Base-by-base conservation (phyloP, 305 asterid genomes). In the Fraxinus sp. region DNA sequence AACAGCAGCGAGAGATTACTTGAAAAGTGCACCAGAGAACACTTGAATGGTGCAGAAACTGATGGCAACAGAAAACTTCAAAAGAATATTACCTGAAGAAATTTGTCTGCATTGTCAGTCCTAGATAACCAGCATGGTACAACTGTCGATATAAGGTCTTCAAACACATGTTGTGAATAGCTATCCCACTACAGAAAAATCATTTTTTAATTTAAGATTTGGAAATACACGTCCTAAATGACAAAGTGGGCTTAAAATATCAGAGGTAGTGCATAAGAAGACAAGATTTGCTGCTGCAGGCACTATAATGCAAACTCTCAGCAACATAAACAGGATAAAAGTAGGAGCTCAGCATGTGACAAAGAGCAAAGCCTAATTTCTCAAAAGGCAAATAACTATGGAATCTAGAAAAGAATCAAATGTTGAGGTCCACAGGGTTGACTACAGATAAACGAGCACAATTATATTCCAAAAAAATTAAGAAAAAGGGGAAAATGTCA, bases 91-190 rank as follows among this genome's bases (percentile, higher is more conserved):
- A 95, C 99, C 99, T 94, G 97, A 84, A 95, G 92, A 88, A 95
- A 83, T 74, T 91, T 87, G 18, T 90, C 97, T 46, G 83, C 49
- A 76, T 90, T 83, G 78, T 88, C 86, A 62, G 89, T 88, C 87
- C 86, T 84, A 79, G 95, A 92, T 79, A 94, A 83, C 97, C 98
- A 95, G 88, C 94, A 90, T 3, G 99, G 99, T 82, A 95, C 86
- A 80, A 94, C 86, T 30, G 94, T 90, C 84, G 98, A 93, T 87
- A 93, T 88, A 82, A 95, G 97, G 84, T 90, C 93, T 85, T 95
- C 98, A 85, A 90, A 95, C 71, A 94, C 96, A 62, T 88, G 87
- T 84, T 90, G 95, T 4, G 97, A 94, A 88, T 91, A 86, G 90
- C 90, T 86, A 90, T 95, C 98, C 97, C 95, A 93, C 98, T 96